phyloP scores from a whole-genome alignment of 306 rosid species.

The cucumber (Cucumis sativus) region Cucumber_9930_V3 NC_026657.2:771501-772000 shows the following conservation, averaged over 20 bases:
- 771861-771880: conserved; percentile 65
- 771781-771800: conserved; percentile 74
- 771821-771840: conserved; percentile 90
- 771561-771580: neutral
- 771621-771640: neutral
- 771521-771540: neutral
- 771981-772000: neutral
- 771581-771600: neutral
- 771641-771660: neutral
- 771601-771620: neutral
- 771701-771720: neutral
- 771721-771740: neutral
- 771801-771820: conserved; percentile 86
- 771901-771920: conserved; percentile 42
- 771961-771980: neutral
- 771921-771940: conserved; percentile 58
- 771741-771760: neutral
- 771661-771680: neutral
- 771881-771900: conserved; percentile 49
- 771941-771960: conserved; percentile 32
- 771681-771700: neutral
- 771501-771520: neutral
- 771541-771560: neutral
- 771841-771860: conserved; percentile 52
- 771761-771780: neutral